Conservation (phyloP, 108 stramenopile species). For the Nannochloropsis gaditana region DNA sequence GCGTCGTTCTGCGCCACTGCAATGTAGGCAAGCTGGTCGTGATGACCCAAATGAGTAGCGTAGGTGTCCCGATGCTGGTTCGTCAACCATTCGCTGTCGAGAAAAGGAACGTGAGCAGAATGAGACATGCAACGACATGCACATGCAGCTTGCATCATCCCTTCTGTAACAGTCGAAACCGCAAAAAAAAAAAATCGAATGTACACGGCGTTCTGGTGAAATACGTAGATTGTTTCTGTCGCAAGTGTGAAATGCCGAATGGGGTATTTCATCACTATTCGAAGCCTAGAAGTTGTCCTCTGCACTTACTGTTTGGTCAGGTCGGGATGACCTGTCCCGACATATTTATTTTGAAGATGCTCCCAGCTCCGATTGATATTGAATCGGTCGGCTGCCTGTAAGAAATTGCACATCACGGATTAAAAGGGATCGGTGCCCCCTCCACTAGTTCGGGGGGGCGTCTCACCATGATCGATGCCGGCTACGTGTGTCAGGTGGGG, state of each 20-base stretch:
- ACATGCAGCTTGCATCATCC: too few relatives aligned
- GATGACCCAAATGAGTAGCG: slow-evolving; percentile 84
- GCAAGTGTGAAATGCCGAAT: neutral
- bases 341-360: slow-evolving; percentile 55
- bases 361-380: slow-evolving; percentile 57
- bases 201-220: neutral
- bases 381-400: slow-evolving; percentile 55
- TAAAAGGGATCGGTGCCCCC: too few relatives aligned
- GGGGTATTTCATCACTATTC: too few relatives aligned
- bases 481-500: too few relatives aligned
- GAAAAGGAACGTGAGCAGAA: neutral
- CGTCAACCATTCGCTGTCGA: slow-evolving; percentile 74
- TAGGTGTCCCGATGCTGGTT: slow-evolving; percentile 98
- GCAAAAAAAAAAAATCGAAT: too few relatives aligned
- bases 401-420: too few relatives aligned
- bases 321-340: slow-evolving; percentile 63
- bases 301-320: slow-evolving; percentile 57
- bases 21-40: slow-evolving; percentile 86
- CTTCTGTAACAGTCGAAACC: neutral
- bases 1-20: slow-evolving; percentile 94
- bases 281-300: neutral
- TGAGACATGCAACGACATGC: too few relatives aligned
- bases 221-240: neutral
- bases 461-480: too few relatives aligned
- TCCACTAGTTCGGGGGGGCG: too few relatives aligned